Conservation (phyloP, 106 monocot species). For the Hemerocallis citrina region DNA sequence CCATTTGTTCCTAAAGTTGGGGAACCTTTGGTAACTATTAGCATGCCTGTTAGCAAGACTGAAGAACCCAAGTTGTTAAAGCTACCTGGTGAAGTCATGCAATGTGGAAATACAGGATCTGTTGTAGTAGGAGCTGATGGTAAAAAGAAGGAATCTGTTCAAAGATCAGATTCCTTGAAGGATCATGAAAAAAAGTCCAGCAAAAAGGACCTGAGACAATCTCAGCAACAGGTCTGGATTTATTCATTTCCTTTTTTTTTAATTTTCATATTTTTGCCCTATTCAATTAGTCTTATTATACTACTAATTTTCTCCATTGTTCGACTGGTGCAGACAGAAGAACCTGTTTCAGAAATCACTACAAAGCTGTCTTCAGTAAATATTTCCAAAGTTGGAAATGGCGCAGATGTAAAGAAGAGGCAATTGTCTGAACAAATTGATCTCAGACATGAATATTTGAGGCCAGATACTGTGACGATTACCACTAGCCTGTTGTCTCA, state of each 20-base stretch:
- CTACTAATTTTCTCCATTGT: not conserved
- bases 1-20: slow-evolving; percentile 15
- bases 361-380: slow-evolving; percentile 3
- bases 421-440: not conserved
- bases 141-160: slow-evolving; percentile 11
- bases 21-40: slow-evolving; percentile 26
- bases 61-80: slow-evolving; percentile 18
- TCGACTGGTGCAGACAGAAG: slow-evolving; percentile 4
- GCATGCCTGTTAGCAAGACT: slow-evolving; percentile 14
- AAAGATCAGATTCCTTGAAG: slow-evolving; percentile 32
- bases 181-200: slow-evolving; percentile 27
- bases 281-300: not conserved
- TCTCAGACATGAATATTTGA: not conserved
- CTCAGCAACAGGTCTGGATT: slow-evolving; percentile 10
- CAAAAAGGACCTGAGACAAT: slow-evolving; percentile 19
- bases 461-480: not conserved
- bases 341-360: not conserved
- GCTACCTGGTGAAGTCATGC: not conserved
- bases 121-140: slow-evolving; percentile 12
- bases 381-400: not conserved
- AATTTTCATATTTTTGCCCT: not conserved
- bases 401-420: not conserved
- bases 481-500: slow-evolving; percentile 4
- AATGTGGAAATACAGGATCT: slow-evolving; percentile 8
- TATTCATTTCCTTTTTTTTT: not conserved